Percentiles rank a stretch among this genome's conserved stretches.
These are phyloP conservation scores for Claviceps lovelessii DNA, from an alignment of 2,329 filamentous ascomycete genomes.

Conservation along the genomic window DNA sequence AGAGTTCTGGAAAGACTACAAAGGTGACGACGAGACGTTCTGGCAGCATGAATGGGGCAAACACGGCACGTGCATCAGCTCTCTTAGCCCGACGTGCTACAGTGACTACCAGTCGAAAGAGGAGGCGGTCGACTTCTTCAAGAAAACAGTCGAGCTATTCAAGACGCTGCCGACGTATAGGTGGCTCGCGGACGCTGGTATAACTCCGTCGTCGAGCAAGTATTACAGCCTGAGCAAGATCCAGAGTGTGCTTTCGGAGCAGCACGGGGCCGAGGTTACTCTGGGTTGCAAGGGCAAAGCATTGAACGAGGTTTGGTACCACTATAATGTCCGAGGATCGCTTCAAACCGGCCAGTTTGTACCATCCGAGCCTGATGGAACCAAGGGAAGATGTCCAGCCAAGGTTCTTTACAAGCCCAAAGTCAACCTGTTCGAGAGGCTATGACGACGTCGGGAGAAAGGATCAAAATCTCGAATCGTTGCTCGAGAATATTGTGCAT, in stretches of 20 bases:
- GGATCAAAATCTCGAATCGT: no score
- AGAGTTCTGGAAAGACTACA: constrained; percentile 56
- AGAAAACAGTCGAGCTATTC: constrained; percentile 50
- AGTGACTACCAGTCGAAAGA: constrained; percentile 41
- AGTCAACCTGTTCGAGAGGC: not conserved
- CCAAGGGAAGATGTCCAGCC: constrained; percentile 46
- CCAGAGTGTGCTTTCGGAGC: constrained; percentile 39
- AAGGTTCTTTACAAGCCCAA: constrained; percentile 46
- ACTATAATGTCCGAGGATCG: constrained; percentile 46
- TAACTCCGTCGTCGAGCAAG: constrained; percentile 34
- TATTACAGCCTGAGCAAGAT: constrained; percentile 47
- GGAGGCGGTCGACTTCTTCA: constrained; percentile 57
- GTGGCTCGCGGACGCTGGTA: constrained; percentile 45
- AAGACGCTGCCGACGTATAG: constrained; percentile 53
- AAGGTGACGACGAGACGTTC: constrained; percentile 47
- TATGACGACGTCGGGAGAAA: not conserved
- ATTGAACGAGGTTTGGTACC: constrained; percentile 45
- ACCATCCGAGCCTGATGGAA: constrained; percentile 38
- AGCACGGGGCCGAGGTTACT: constrained; percentile 39
- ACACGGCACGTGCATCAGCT: constrained; percentile 58
- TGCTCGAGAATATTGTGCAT: not conserved
- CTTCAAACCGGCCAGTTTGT: constrained; percentile 47
- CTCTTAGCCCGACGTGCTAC: constrained; percentile 54
- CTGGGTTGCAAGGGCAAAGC: constrained; percentile 37
- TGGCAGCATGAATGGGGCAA: constrained; percentile 68